Evolutionary conservation across 805 yeast genomes (phyloP), one percentile per base, ranked within the genome.

Genomic region (Metschnikowia vanudenii): DNA sequence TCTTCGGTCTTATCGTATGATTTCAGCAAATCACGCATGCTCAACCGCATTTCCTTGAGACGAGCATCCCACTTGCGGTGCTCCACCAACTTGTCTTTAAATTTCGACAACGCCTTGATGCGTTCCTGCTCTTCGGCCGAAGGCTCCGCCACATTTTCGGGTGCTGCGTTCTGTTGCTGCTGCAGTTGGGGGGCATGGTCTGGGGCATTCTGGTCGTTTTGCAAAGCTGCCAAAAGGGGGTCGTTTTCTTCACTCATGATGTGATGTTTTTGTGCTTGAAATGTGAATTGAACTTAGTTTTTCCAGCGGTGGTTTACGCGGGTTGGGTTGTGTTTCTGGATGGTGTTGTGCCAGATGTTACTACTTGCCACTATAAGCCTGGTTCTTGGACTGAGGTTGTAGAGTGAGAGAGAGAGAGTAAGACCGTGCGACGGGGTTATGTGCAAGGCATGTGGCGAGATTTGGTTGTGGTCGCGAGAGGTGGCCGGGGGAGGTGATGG

Each of bases 11-110:
- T 90, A 49, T 86, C 92, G 67, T 82, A 94, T 52, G 83, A 84
- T 58, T 81, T 82, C 54, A 90, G 96, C 55, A 90, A 69, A 56
- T 80, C 95, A 65, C 90, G 83, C 72, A 94, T 87, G 53, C 84
- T 80, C 60, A 87, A 70, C 55, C 99, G 80, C 51, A 91, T 75
- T 36, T 84, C 89, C 65, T 89, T 92, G 59, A 94, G 76, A 60
- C 89, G 82, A 37, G 95, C 88, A 63, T 92, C 97, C 88, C 96
- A 89, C 61, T 89, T 88, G 62, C 96, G 81, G 68, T 94, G 99
- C 60, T 94, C 97, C 58, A 87, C 74, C 59, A 94, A 76, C 68
- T 89, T 91, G 64, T 83, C 84, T 65, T 89, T 90, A 67, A 88
- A 87, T 51, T 82, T 85, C 32, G 76, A 71, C 51, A 94, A 68